phyloP scores from a whole-genome alignment of 1,284 basidiomycete species.

The Schizophyllum amplum region DNA sequence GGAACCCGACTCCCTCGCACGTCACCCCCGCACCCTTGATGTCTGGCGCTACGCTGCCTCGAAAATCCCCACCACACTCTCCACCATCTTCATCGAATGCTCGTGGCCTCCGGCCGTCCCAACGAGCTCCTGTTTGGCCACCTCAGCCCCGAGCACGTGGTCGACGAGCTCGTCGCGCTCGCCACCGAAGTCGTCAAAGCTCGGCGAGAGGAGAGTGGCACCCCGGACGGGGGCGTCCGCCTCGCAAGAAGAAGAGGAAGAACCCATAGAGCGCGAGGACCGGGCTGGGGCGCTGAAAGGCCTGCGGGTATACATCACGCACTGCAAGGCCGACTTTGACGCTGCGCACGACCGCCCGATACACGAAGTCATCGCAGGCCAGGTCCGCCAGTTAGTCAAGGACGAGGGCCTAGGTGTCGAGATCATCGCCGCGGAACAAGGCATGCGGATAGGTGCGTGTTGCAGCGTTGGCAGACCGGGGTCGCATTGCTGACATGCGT shows the following conservation, averaged over 20 bases:
- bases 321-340: slow-evolving; percentile 68
- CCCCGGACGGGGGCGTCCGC: slow-evolving; percentile 17
- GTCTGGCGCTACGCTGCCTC: slow-evolving; percentile 73
- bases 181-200: slow-evolving; percentile 54
- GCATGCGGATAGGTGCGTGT: slow-evolving; percentile 63
- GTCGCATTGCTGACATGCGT: background rate
- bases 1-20: slow-evolving; percentile 64
- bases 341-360: slow-evolving; percentile 35
- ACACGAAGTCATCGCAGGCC: slow-evolving; percentile 49
- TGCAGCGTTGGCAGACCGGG: too few species aligned
- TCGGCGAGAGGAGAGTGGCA: slow-evolving; percentile 19
- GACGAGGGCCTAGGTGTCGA: slow-evolving; percentile 51
- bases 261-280: slow-evolving; percentile 28
- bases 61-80: slow-evolving; percentile 47
- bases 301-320: slow-evolving; percentile 62
- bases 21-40: slow-evolving; percentile 43
- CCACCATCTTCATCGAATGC: slow-evolving; percentile 76
- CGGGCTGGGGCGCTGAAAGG: slow-evolving; percentile 46
- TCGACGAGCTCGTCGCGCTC: slow-evolving; percentile 54
- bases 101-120: slow-evolving; percentile 65
- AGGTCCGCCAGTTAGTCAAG: slow-evolving; percentile 50
- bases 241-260: slow-evolving; percentile 41
- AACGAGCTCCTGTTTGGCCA: slow-evolving; percentile 67
- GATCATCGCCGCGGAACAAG: slow-evolving; percentile 60
- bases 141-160: slow-evolving; percentile 64